Conservation (phyloP, 1,139 yeast species). For the Lodderomyces margitis region DNA sequence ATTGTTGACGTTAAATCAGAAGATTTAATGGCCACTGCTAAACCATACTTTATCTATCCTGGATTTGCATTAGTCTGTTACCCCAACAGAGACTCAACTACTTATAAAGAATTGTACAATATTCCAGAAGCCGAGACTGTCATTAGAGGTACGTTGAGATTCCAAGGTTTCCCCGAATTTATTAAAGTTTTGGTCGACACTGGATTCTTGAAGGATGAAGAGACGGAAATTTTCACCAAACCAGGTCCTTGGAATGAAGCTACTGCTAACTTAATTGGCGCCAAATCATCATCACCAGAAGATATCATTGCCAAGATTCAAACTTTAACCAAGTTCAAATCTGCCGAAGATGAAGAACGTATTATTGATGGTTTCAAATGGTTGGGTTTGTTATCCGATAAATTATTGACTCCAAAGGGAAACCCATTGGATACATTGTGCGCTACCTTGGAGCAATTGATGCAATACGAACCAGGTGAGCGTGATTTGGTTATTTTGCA, state of each 20-base stretch:
- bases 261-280: slow-evolving; percentile 69
- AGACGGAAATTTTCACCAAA: slow-evolving; percentile 51
- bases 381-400: slow-evolving; percentile 87
- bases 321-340: slow-evolving; percentile 76
- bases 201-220: slow-evolving; percentile 84
- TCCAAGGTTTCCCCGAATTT: slow-evolving; percentile 98
- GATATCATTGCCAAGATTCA: slow-evolving; percentile 77
- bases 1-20: slow-evolving; percentile 78
- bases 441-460: slow-evolving; percentile 90
- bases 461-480: slow-evolving; percentile 96
- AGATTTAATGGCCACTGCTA: slow-evolving; percentile 92
- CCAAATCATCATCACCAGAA: slow-evolving; percentile 63
- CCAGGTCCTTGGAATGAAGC: slow-evolving; percentile 88
- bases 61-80: slow-evolving; percentile 94
- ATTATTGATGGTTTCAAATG: slow-evolving; percentile 87
- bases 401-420: slow-evolving; percentile 79
- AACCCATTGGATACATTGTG: slow-evolving; percentile 95
- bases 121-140: slow-evolving; percentile 98
- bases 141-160: slow-evolving; percentile 94
- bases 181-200: slow-evolving; percentile 92
- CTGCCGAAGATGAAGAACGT: slow-evolving; percentile 78
- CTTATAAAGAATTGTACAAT: slow-evolving; percentile 84
- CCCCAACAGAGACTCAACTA: slow-evolving; percentile 97
- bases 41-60: slow-evolving; percentile 93
- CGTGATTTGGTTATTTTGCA: slow-evolving; percentile 93